Evolutionary conservation across 163 green algal species (phyloP).

Genomic region (Scenedesmus sp.): DNA sequence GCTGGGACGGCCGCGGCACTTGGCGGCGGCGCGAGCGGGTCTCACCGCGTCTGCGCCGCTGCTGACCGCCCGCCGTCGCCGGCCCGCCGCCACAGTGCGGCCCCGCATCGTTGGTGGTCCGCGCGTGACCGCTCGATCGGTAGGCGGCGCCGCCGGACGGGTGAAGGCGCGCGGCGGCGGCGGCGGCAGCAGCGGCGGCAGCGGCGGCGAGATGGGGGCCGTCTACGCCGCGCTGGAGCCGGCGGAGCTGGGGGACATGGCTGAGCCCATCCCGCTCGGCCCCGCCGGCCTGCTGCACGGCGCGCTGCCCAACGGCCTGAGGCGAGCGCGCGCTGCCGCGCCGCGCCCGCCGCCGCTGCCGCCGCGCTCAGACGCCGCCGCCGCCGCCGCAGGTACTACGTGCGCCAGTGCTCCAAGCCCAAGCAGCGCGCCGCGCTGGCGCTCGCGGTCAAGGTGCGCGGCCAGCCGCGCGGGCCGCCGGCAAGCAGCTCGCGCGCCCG

Average conservation of each 20-base stretch:
- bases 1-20: too few species aligned
- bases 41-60: too few species aligned
- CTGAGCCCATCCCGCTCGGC: slow-evolving; percentile 59
- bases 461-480: slow-evolving; percentile 3
- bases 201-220: neutral
- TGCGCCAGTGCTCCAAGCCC: slow-evolving; percentile 73
- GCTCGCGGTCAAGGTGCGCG: slow-evolving; percentile 65
- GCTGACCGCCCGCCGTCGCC: too few species aligned
- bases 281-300: slow-evolving; percentile 57
- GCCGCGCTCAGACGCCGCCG: neutral
- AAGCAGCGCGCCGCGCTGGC: slow-evolving; percentile 71
- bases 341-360: neutral
- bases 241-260: slow-evolving; percentile 14
- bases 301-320: slow-evolving; percentile 65
- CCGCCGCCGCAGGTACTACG: slow-evolving; percentile 89
- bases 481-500: neutral
- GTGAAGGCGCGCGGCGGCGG: too few species aligned
- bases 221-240: neutral
- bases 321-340: slow-evolving; percentile 41
- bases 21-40: too few species aligned
- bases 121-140: too few species aligned
- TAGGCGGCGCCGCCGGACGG: too few species aligned
- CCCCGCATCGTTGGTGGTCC: too few species aligned
- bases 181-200: too few species aligned
- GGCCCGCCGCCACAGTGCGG: too few species aligned